Evolutionary conservation across 148 eudicot species (phyloP).

Genomic region (Salicornia ramosissima): DNA sequence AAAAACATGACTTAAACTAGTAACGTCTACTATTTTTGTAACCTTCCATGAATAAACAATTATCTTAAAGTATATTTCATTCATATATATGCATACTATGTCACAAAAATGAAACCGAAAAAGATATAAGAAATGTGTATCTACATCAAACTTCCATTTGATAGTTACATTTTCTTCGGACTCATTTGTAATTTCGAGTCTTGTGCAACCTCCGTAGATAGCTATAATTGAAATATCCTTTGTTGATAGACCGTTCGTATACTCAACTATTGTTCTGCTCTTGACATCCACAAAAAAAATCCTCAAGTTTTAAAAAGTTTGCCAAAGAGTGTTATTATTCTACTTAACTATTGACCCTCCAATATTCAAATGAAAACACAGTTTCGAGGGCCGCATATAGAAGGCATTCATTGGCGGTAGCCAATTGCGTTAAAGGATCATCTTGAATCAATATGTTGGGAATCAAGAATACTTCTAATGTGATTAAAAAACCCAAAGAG

Average conservation of each 20-base stretch:
- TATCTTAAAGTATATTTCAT: too few relatives aligned
- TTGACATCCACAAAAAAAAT: conserved; percentile 26
- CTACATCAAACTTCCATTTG: too few relatives aligned
- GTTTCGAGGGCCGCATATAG: conserved; percentile 47
- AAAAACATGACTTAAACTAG: too few relatives aligned
- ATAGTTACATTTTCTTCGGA: conserved; percentile 25
- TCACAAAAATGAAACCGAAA: conserved; percentile 48
- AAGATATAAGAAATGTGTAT: conserved; percentile 24
- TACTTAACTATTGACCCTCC: conserved; percentile 54
- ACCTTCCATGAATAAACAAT: too few relatives aligned
- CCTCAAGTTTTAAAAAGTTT: conserved; percentile 42
- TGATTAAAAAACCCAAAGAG: conserved; percentile 63
- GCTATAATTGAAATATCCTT: conserved; percentile 44
- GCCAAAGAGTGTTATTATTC: conserved; percentile 54
- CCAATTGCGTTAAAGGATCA: conserved; percentile 58
- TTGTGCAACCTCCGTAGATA: conserved; percentile 63
- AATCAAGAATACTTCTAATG: conserved; percentile 60
- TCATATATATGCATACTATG: too few relatives aligned
- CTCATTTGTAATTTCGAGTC: conserved; percentile 36
- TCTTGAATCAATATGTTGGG: conserved; percentile 53
- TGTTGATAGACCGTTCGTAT: conserved; percentile 43
- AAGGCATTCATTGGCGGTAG: too few relatives aligned
- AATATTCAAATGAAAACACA: conserved; percentile 63
- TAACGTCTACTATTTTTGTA: too few relatives aligned
- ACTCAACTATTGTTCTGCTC: conserved; percentile 39